Evolutionary conservation across 495 filamentous ascomycete species (phyloP).

Genomic region (Aspergillus diversus): DNA sequence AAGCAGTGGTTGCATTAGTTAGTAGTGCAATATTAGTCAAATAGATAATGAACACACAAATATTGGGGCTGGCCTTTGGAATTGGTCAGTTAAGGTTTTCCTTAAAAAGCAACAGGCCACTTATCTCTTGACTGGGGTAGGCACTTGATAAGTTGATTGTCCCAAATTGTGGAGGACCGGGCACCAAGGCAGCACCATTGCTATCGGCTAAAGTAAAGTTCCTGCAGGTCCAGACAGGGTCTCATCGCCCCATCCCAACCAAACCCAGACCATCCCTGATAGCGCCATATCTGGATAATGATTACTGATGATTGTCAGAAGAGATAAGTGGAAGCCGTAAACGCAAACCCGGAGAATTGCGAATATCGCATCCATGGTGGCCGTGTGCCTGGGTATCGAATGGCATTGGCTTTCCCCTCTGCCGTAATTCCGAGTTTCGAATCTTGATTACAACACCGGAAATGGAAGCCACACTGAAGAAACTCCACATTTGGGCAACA

Average conservation of each 20-base stretch:
- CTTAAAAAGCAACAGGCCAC: neutral
- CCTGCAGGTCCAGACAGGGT: constrained; percentile 34
- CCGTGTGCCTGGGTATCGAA: too few species aligned
- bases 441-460: neutral
- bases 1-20: neutral
- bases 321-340: neutral
- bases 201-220: constrained; percentile 27
- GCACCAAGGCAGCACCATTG: constrained; percentile 18
- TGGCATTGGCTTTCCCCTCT: neutral
- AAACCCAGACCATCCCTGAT: constrained; percentile 14
- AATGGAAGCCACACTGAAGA: neutral
- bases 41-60: neutral
- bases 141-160: constrained; percentile 2
- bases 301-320: neutral
- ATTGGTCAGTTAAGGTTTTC: constrained; percentile 4
- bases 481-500: neutral
- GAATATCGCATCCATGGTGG: too few species aligned
- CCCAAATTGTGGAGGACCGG: constrained; percentile 5
- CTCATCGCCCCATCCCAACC: constrained; percentile 20
- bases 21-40: neutral
- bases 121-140: neutral
- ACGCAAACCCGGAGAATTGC: too few species aligned
- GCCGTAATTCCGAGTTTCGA: neutral
- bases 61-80: neutral
- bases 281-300: neutral